Percentiles rank a stretch among this genome's conserved stretches.
Evolutionary conservation across 1,284 basidiomycete genomes (phyloP).

Genomic region (Trametes pubescens): DNA sequence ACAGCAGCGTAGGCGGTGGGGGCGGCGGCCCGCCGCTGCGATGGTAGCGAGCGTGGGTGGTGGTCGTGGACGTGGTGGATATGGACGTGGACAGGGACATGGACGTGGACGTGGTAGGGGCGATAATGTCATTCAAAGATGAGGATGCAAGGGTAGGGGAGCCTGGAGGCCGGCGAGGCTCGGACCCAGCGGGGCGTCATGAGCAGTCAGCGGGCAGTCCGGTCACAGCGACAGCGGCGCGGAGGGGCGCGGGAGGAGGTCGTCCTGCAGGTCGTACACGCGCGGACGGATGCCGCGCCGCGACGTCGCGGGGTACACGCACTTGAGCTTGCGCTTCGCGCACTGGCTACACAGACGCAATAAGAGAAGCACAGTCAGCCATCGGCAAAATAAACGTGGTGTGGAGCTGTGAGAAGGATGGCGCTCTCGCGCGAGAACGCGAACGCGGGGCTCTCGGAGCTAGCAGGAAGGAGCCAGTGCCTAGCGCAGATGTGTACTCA

Average conservation of each 20-base stretch:
- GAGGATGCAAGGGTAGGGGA: slow-evolving; percentile 31
- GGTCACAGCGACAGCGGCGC: slow-evolving; percentile 22
- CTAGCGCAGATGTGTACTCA: slow-evolving; percentile 34
- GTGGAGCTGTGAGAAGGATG: slow-evolving; percentile 9
- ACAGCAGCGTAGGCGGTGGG: background rate
- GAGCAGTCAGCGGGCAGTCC: background rate
- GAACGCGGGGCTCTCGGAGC: no score
- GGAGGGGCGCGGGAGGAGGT: slow-evolving; percentile 27
- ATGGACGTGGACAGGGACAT: no score
- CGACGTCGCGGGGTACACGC: slow-evolving; percentile 46
- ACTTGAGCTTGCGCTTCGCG: slow-evolving; percentile 45
- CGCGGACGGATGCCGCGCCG: slow-evolving; percentile 45
- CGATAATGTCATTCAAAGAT: slow-evolving; percentile 29
- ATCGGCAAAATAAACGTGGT: slow-evolving; percentile 8
- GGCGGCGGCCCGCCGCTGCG: background rate
- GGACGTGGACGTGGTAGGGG: slow-evolving; percentile 16
- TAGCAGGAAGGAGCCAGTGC: no score
- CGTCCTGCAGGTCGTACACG: slow-evolving; percentile 35
- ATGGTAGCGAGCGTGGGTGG: slow-evolving; percentile 16
- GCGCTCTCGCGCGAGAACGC: slow-evolving; percentile 31
- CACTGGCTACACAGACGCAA: slow-evolving; percentile 39
- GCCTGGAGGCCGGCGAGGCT: slow-evolving; percentile 33
- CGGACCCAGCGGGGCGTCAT: slow-evolving; percentile 26
- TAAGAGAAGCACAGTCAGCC: slow-evolving; percentile 10
- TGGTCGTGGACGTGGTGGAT: background rate